Percentiles rank a stretch among this genome's conserved stretches.
phyloP scores from a whole-genome alignment of 2,329 filamentous ascomycete species.

The Pezicula rhizophila region DNA sequence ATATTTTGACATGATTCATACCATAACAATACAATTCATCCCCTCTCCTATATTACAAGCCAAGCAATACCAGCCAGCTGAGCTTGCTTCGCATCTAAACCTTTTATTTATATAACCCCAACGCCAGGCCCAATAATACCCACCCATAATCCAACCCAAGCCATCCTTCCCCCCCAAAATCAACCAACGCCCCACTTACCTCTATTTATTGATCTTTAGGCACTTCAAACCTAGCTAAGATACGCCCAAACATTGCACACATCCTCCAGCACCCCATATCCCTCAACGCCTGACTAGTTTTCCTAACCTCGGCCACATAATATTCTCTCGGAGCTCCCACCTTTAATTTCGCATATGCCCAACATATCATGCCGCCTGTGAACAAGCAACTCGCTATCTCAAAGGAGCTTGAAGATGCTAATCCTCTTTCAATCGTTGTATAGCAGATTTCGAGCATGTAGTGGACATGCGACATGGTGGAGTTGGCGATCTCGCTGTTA shows the following conservation, averaged over 20 bases:
- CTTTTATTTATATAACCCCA: no score
- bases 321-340: constrained; percentile 6
- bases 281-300: constrained; percentile 17
- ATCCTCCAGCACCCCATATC: constrained; percentile 23
- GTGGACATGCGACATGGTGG: constrained; percentile 22
- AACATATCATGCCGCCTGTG: constrained; percentile 23
- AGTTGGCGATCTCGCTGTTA: constrained; percentile 16
- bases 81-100: no score
- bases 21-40: no score
- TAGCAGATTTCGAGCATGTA: constrained; percentile 18
- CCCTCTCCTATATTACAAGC: no score
- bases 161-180: no score
- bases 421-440: constrained; percentile 8
- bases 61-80: no score
- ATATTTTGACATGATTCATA: no score
- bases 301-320: constrained; percentile 15
- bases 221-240: constrained; percentile 20
- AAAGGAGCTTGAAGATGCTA: constrained; percentile 13
- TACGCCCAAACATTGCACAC: constrained; percentile 22
- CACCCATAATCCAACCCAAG: no score
- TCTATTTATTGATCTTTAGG: not conserved
- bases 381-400: constrained; percentile 22
- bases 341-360: constrained; percentile 22
- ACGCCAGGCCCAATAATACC: no score
- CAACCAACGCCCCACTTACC: no score